Conservation (phyloP, 495 filamentous ascomycete genomes). For the Astrocystis sublimbata region DNA sequence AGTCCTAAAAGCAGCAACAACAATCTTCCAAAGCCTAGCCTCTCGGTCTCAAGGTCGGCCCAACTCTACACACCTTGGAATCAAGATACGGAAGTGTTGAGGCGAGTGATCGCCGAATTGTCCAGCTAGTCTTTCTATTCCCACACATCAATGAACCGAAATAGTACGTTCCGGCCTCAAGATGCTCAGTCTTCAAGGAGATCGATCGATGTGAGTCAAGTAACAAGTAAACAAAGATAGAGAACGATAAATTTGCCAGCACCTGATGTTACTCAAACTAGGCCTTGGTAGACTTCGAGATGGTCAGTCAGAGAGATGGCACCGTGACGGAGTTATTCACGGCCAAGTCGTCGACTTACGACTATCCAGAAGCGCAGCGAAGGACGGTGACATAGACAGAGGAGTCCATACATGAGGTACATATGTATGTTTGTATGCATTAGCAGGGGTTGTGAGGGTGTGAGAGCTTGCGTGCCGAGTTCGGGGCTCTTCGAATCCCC, state of each 20-base stretch:
- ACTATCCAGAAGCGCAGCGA: conserved; percentile 33
- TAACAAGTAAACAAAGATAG: neutral
- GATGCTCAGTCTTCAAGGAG: neutral
- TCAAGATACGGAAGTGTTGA: conserved; percentile 7
- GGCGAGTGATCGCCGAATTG: conserved; percentile 4
- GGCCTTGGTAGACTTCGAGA: conserved; percentile 17
- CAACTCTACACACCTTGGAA: conserved; percentile 6
- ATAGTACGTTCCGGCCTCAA: conserved; percentile 2
- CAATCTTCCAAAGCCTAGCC: conserved; percentile 18
- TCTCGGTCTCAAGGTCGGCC: conserved; percentile 8
- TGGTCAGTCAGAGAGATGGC: conserved; percentile 25
- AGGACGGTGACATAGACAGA: conserved; percentile 35
- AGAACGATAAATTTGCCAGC: conserved; percentile 21
- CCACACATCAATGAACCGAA: conserved; percentile 10
- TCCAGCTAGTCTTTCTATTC: neutral
- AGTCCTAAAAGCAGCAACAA: conserved; percentile 18
- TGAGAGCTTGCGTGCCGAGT: conserved; percentile 22
- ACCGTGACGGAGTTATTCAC: conserved; percentile 33
- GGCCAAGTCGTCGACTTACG: conserved; percentile 32
- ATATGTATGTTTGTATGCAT: conserved; percentile 41
- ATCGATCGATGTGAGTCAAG: neutral
- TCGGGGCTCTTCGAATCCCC: conserved; percentile 31
- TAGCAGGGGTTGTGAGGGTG: conserved; percentile 33
- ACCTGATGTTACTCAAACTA: conserved; percentile 27
- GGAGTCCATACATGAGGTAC: conserved; percentile 38